These are phyloP conservation scores for Seiridium cupressi DNA, from an alignment of 2,329 filamentous ascomycete genomes.

Conservation along the genomic window DNA sequence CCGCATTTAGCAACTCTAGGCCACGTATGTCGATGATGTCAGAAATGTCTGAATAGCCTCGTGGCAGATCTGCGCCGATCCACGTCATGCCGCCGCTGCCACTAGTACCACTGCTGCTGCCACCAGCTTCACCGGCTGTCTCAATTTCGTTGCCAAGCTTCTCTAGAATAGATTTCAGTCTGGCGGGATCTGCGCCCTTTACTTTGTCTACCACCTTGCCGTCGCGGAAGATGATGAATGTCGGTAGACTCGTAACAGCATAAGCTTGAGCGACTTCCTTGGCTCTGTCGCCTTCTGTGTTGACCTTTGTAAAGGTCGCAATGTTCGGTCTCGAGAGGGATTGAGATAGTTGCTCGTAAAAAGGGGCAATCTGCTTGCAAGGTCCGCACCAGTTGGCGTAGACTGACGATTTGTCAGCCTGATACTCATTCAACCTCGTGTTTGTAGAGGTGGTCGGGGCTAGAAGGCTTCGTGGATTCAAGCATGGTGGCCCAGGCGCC, in stretches of 20 bases:
- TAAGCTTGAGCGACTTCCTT: constrained; percentile 72
- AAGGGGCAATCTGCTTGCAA: constrained; percentile 79
- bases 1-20: constrained; percentile 84
- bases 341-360: constrained; percentile 74
- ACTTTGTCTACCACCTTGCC: constrained; percentile 67
- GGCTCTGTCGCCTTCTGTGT: constrained; percentile 67
- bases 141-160: constrained; percentile 68
- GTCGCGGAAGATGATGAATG: constrained; percentile 85
- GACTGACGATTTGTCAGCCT: constrained; percentile 51
- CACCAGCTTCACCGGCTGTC: constrained; percentile 44
- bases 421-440: not conserved
- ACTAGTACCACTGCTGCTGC: constrained; percentile 37
- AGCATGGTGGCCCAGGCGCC: too few species aligned
- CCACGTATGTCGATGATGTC: constrained; percentile 76
- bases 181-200: constrained; percentile 69
- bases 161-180: constrained; percentile 69
- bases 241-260: constrained; percentile 74
- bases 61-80: constrained; percentile 72
- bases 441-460: not conserved
- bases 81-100: constrained; percentile 54
- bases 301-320: constrained; percentile 84
- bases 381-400: constrained; percentile 84
- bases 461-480: not conserved
- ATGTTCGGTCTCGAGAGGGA: constrained; percentile 68
- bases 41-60: constrained; percentile 81